phyloP scores from a whole-genome alignment of 495 filamentous ascomycete species.

The Penicillium cataractarum region DNA sequence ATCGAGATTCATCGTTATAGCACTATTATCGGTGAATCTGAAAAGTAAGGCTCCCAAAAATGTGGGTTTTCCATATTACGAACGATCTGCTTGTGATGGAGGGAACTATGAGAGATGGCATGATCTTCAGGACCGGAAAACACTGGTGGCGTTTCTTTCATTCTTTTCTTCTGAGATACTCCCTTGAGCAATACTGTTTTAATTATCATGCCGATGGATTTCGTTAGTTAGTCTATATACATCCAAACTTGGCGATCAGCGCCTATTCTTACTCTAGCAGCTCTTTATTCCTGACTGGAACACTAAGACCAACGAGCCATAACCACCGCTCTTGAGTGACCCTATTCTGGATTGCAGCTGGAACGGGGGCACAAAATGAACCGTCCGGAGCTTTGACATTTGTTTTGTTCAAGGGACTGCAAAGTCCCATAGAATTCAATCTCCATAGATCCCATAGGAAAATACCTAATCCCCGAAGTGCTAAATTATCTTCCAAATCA shows the following conservation, averaged over 20 bases:
- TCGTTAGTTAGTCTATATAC: not conserved
- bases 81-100: not conserved
- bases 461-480: not conserved
- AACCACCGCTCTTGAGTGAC: not conserved
- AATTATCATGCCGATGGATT: not conserved
- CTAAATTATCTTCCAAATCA: not conserved
- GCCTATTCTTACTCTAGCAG: too few species aligned
- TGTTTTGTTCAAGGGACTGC: not conserved
- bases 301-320: not conserved
- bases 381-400: not conserved
- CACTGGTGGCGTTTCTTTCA: not conserved
- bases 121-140: not conserved
- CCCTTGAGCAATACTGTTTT: conserved; percentile 4
- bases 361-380: not conserved
- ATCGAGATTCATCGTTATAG: conserved; percentile 24
- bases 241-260: not conserved
- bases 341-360: not conserved
- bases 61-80: not conserved
- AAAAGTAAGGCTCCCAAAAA: not conserved
- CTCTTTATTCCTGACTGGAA: not conserved
- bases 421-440: not conserved
- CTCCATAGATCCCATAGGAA: not conserved
- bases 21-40: not conserved
- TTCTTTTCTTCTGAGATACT: conserved; percentile 3
- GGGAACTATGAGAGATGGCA: not conserved